A percentile compares a stretch with the other conserved stretches of the same genome.
These are phyloP conservation scores for Hypoxylon sp. DNA, from an alignment of 2,329 filamentous ascomycete genomes.

Conservation along the genomic window DNA sequence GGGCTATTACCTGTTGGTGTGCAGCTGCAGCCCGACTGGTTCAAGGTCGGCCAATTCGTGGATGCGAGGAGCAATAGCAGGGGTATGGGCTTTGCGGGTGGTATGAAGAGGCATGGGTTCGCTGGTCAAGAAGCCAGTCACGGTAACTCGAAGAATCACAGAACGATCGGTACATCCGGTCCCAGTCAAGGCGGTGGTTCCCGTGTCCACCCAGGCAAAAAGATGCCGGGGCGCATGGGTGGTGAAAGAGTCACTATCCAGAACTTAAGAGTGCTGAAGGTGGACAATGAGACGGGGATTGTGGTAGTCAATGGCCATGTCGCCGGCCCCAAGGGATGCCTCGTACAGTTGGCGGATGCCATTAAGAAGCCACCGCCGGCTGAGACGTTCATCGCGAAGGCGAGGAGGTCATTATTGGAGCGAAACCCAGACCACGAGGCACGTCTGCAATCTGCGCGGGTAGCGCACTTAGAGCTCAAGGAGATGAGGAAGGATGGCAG, in stretches of 20 bases:
- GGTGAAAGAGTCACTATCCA: slow-evolving; percentile 89
- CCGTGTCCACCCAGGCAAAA: slow-evolving; percentile 94
- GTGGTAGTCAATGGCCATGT: slow-evolving; percentile 90
- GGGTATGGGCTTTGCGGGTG: slow-evolving; percentile 95
- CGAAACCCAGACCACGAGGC: slow-evolving; percentile 64
- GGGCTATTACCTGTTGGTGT: slow-evolving; percentile 84
- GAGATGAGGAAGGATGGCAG: slow-evolving; percentile 61
- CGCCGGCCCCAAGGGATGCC: slow-evolving; percentile 87
- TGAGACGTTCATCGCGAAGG: slow-evolving; percentile 64
- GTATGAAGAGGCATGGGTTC: slow-evolving; percentile 97
- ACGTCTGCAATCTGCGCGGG: slow-evolving; percentile 65
- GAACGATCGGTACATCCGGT: slow-evolving; percentile 90
- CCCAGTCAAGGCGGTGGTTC: slow-evolving; percentile 93
- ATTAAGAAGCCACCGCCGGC: slow-evolving; percentile 82
- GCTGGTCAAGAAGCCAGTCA: slow-evolving; percentile 90
- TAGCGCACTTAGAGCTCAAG: slow-evolving; percentile 69
- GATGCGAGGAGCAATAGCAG: slow-evolving; percentile 84
- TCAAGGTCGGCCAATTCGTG: slow-evolving; percentile 89
- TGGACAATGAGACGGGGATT: slow-evolving; percentile 88
- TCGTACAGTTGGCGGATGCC: slow-evolving; percentile 90
- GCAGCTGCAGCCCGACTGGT: slow-evolving; percentile 88
- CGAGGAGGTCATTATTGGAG: slow-evolving; percentile 61
- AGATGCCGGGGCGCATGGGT: slow-evolving; percentile 98
- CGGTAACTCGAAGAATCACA: slow-evolving; percentile 95
- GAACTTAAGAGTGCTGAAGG: slow-evolving; percentile 89